Conservation (phyloP, 768 basidiomycete genomes). For the Rhodotorula paludigena region DNA sequence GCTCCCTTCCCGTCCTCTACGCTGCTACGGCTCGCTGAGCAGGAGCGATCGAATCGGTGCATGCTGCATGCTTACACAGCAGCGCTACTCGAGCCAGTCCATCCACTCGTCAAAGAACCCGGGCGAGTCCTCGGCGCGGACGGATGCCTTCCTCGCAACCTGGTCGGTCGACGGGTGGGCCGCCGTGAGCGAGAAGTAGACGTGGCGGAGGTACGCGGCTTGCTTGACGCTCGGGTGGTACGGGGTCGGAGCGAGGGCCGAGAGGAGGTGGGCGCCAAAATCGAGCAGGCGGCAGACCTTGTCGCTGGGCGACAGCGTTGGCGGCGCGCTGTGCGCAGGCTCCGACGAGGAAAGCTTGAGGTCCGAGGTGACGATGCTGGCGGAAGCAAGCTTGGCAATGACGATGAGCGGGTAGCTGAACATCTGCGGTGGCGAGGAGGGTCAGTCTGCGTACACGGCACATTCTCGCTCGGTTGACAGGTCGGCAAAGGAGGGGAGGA, state of each 20-base stretch:
- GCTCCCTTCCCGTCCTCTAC: no score
- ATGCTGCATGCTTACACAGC: no score
- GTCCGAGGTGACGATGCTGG: slow-evolving; percentile 33
- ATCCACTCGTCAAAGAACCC: no score
- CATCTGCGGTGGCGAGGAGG: slow-evolving; percentile 2
- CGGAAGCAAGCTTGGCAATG: slow-evolving; percentile 36
- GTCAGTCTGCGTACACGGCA: no score
- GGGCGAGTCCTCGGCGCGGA: no score
- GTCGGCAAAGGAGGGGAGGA: neutral
- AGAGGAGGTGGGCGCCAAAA: slow-evolving; percentile 36
- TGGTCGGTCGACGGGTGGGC: no score
- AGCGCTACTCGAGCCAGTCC: no score
- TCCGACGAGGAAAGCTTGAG: slow-evolving; percentile 25
- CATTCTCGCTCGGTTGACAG: neutral
- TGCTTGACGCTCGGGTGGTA: slow-evolving; percentile 32
- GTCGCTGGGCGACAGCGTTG: slow-evolving; percentile 21
- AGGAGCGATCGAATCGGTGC: no score
- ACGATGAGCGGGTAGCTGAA: slow-evolving; percentile 35
- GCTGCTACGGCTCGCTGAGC: no score
- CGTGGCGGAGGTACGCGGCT: slow-evolving; percentile 35
- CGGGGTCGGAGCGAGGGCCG: slow-evolving; percentile 32
- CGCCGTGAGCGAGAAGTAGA: no score
- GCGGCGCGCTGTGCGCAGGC: slow-evolving; percentile 10
- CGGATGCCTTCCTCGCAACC: no score
- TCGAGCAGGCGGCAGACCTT: slow-evolving; percentile 36